These are phyloP conservation scores for Chrysanthemum lavandulifolium DNA, from an alignment of 129 eudicot genomes.

Conservation along the genomic window DNA sequence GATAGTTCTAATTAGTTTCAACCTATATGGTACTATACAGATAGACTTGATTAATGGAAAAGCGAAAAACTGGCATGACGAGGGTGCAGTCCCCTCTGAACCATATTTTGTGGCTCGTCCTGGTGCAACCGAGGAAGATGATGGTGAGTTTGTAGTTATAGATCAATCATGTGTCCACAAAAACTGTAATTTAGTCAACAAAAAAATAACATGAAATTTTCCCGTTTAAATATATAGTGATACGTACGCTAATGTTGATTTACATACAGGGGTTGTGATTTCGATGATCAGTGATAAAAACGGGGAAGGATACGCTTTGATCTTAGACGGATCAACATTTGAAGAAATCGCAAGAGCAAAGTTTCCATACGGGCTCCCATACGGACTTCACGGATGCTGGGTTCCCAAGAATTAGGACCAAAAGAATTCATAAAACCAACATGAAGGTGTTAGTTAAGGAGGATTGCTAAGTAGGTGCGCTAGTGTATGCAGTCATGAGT, in stretches of 20 bases:
- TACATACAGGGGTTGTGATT: slow-evolving; percentile 67
- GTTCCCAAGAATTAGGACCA: slow-evolving; percentile 51
- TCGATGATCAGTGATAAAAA: slow-evolving; percentile 80
- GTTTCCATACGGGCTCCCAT: slow-evolving; percentile 95
- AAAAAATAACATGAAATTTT: neutral
- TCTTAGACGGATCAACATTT: slow-evolving; percentile 76
- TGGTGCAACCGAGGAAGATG: slow-evolving; percentile 90
- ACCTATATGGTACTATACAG: slow-evolving; percentile 30
- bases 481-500: neutral
- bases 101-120: slow-evolving; percentile 93
- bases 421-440: neutral
- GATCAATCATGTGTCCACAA: neutral
- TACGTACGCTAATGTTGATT: neutral
- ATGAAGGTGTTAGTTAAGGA: neutral
- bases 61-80: slow-evolving; percentile 87
- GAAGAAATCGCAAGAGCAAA: slow-evolving; percentile 97
- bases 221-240: neutral
- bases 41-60: slow-evolving; percentile 63
- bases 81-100: slow-evolving; percentile 90
- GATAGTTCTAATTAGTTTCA: neutral
- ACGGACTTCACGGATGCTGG: slow-evolving; percentile 98
- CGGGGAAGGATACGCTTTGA: slow-evolving; percentile 84
- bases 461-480: neutral
- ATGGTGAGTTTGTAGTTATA: slow-evolving; percentile 47
- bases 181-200: neutral